A percentile compares a stretch with the other conserved stretches of the same genome.
Conservation (phyloP, 768 basidiomycete genomes). For the Leccinum rimulosum region DNA sequence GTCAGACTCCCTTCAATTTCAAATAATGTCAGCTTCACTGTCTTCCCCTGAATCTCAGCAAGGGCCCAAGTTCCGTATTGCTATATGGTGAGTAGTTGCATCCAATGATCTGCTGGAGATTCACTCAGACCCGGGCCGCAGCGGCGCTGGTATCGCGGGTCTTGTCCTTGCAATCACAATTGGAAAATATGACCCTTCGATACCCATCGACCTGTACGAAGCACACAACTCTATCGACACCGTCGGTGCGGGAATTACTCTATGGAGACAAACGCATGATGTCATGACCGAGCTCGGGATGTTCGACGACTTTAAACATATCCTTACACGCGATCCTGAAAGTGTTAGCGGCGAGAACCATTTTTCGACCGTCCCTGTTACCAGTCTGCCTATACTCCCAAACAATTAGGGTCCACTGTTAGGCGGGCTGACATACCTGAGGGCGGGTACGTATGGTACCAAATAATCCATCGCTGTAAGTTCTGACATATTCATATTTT, state of each 20-base stretch:
- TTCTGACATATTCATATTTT: neutral
- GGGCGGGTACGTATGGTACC: constrained; percentile 29
- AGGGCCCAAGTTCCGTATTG: constrained; percentile 7
- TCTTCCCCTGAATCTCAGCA: neutral
- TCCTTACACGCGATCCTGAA: constrained; percentile 12
- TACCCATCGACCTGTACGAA: constrained; percentile 47
- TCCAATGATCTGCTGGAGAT: neutral
- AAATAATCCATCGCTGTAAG: constrained; percentile 21
- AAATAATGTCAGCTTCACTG: neutral
- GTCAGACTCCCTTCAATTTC: neutral
- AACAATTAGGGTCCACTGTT: constrained; percentile 9
- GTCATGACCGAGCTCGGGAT: constrained; percentile 44
- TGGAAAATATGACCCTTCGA: constrained; percentile 27
- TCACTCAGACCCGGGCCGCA: constrained; percentile 8
- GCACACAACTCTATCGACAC: constrained; percentile 40
- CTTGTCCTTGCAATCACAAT: constrained; percentile 41
- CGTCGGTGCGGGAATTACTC: constrained; percentile 42
- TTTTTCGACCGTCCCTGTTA: neutral
- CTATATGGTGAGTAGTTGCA: constrained; percentile 10
- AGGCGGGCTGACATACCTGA: constrained; percentile 30
- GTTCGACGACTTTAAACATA: constrained; percentile 30
- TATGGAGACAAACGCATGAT: constrained; percentile 47
- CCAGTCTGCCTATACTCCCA: constrained; percentile 20
- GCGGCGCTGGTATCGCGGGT: constrained; percentile 44
- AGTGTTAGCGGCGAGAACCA: constrained; percentile 12